A percentile compares a stretch with the other conserved stretches of the same genome.
Conservation (phyloP, 2,329 filamentous ascomycete genomes). For the Berkeleyomyces rouxiae region DNA sequence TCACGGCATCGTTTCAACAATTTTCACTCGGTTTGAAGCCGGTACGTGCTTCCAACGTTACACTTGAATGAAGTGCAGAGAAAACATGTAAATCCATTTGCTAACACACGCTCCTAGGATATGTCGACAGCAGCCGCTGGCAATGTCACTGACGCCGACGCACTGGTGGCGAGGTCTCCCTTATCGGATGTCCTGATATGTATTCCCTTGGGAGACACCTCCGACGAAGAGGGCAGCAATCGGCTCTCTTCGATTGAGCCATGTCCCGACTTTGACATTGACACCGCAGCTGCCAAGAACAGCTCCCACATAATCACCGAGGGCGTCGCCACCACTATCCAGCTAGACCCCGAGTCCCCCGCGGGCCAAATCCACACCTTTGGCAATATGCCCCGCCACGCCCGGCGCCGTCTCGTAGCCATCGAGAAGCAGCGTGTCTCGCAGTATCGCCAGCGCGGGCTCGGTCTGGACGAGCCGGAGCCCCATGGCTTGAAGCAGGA, state of each 20-base stretch:
- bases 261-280: slow-evolving; percentile 4
- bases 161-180: no score
- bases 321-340: background rate
- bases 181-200: background rate
- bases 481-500: slow-evolving; percentile 5
- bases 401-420: slow-evolving; percentile 5
- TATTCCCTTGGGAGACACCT: slow-evolving; percentile 1
- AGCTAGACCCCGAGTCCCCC: background rate
- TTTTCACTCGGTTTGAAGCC: no score
- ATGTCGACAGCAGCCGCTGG: no score
- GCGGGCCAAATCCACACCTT: background rate
- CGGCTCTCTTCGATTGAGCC: background rate
- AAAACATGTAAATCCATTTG: no score
- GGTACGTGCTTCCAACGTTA: no score
- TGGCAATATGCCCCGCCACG: slow-evolving; percentile 1
- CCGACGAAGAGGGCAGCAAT: background rate
- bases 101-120: no score
- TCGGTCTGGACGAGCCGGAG: background rate
- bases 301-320: slow-evolving; percentile 1
- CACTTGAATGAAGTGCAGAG: no score
- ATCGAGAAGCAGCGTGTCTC: slow-evolving; percentile 6
- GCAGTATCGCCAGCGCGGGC: background rate
- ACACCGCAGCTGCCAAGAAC: background rate
- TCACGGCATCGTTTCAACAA: no score
- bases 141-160: no score